These are phyloP conservation scores for Russula emetica DNA, from an alignment of 768 basidiomycete species.

Conservation along the genomic window DNA sequence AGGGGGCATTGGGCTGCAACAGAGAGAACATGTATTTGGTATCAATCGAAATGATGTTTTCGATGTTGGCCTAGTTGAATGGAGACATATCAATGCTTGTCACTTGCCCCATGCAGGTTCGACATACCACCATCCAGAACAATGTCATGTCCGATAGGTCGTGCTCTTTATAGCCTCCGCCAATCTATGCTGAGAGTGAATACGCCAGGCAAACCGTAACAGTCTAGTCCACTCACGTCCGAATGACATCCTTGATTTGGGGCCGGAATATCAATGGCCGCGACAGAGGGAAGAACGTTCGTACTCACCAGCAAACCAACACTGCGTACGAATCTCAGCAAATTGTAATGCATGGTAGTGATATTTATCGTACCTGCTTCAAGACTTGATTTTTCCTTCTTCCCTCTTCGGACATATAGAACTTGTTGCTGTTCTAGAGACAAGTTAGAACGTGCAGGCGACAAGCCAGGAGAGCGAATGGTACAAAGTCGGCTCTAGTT, in stretches of 20 bases:
- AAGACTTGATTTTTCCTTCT: constrained; percentile 52
- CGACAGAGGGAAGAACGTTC: background rate
- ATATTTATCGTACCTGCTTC: constrained; percentile 47
- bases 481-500: constrained; percentile 61
- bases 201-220: constrained; percentile 22
- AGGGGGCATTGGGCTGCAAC: constrained; percentile 48
- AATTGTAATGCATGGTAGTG: background rate
- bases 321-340: constrained; percentile 38
- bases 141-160: constrained; percentile 64
- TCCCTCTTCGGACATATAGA: constrained; percentile 53
- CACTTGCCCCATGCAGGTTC: background rate
- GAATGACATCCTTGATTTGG: constrained; percentile 31
- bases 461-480: background rate
- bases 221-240: constrained; percentile 33
- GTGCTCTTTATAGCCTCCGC: constrained; percentile 64
- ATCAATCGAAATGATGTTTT: constrained; percentile 54
- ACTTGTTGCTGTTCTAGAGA: constrained; percentile 55
- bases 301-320: constrained; percentile 64
- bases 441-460: constrained; percentile 3
- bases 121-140: constrained; percentile 58
- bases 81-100: constrained; percentile 10
- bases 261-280: background rate
- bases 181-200: constrained; percentile 43
- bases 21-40: constrained; percentile 47
- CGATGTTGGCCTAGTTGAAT: constrained; percentile 48